These are phyloP conservation scores for Immersiporthe knoxdaviesiana DNA, from an alignment of 2,329 filamentous ascomycete genomes.

Conservation along the genomic window DNA sequence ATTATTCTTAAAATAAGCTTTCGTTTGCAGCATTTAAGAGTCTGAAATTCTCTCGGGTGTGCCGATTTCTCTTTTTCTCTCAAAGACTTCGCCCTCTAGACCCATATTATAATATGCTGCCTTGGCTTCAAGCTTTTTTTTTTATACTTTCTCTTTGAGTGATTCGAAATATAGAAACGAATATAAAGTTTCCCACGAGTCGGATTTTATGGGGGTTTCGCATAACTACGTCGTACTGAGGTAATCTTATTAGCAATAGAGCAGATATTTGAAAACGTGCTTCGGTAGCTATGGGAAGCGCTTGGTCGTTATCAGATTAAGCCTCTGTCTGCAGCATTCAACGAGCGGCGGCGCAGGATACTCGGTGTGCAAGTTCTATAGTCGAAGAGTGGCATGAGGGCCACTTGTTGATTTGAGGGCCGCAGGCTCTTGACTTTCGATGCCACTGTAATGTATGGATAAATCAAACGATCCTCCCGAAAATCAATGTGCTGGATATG, in stretches of 20 bases:
- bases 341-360: too few species aligned
- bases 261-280: background rate
- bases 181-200: background rate
- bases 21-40: background rate
- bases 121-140: background rate
- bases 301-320: background rate
- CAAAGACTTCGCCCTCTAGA: background rate
- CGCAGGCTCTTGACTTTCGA: too few species aligned
- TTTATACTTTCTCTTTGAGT: background rate
- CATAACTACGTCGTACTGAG: too few species aligned
- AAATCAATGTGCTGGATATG: too few species aligned
- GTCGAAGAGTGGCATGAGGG: too few species aligned
- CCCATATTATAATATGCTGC: background rate
- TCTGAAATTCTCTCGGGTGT: background rate
- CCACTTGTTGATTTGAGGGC: too few species aligned
- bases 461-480: too few species aligned
- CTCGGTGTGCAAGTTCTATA: too few species aligned
- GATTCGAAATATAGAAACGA: background rate
- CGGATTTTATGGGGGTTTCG: background rate
- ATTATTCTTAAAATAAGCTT: background rate
- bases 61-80: background rate
- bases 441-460: too few species aligned
- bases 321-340: background rate
- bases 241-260: background rate
- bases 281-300: background rate